Conservation (phyloP, 495 filamentous ascomycete genomes). For the Aspergillus nidulans region DNA sequence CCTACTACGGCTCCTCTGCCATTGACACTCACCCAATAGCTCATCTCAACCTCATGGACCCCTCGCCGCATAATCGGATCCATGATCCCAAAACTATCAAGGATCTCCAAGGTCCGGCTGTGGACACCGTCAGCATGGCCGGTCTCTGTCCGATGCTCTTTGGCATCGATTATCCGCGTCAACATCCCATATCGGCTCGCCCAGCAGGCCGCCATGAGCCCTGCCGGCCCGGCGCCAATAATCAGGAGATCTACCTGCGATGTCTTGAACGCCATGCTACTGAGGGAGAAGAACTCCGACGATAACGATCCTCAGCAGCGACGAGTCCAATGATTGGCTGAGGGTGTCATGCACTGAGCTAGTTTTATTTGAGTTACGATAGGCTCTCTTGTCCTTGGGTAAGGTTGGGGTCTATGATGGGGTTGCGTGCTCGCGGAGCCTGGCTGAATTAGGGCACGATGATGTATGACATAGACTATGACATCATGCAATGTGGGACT, state of each 20-base stretch:
- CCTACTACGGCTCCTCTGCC: too few relatives aligned
- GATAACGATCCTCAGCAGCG: background rate
- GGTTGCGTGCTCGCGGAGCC: background rate
- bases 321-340: background rate
- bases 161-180: background rate
- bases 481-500: background rate
- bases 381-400: background rate
- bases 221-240: background rate
- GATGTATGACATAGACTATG: background rate
- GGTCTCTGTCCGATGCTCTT: background rate
- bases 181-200: background rate
- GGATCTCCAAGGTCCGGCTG: background rate
- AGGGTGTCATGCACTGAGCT: background rate
- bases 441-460: background rate
- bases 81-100: background rate
- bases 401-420: background rate
- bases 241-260: background rate
- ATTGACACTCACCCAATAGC: slow-evolving; percentile 1
- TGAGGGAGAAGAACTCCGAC: background rate
- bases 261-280: background rate
- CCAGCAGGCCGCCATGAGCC: slow-evolving; percentile 1
- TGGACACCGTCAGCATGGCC: background rate
- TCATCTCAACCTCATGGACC: slow-evolving; percentile 2
- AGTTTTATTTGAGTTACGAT: background rate
- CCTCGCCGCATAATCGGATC: background rate